Evolutionary conservation across 192 early-diverging fungal species (phyloP), one percentile per base, ranked within the genome.

Genomic region (Mortierella hygrophila): DNA sequence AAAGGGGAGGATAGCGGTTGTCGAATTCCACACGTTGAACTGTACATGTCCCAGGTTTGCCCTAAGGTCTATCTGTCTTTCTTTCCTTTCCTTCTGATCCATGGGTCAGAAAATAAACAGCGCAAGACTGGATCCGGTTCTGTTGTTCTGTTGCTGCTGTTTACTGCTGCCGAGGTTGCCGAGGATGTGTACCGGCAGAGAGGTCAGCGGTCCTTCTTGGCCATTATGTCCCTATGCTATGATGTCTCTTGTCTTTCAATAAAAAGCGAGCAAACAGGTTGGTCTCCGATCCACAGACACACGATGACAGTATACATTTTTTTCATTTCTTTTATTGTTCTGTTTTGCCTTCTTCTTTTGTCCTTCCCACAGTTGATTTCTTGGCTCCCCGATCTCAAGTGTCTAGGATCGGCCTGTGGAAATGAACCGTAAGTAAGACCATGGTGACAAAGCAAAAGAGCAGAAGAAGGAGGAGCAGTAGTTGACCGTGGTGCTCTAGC

Each of bases 331-430:
- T 32, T 13, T 57, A 0, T 57, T 57, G 38, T 44, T 44, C 29
- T 63, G 26, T 63, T 63, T 29, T 63, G 60, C 60, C 9, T 63
- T 63, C 60, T 57, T 60, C 23, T 65, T 65, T 65, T 65, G 60
- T 65, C n/a, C 60, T 32, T 70, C 69, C 40, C 69, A 40, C 40
- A 42, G 35, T 26, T 70, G 41, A 3, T 41, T 41, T 70, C 35
- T 42, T 41, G 26, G 26, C 32, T 68, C 32, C n/a, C 65, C 65
- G 32, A 68, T 68, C 32, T 32, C 9, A 13, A 29, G 38, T 68
- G 60, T 65, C 13, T 65, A 29, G 60, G 60, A 65, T 65, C 60
- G 60, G 60, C 60, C 29, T 65, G 60, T 65, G 60, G 60, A 65
- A 65, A 52, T 52, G 49, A 52, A 20, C 6, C 49, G n/a, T 23